These are phyloP conservation scores for Mycena galericulata DNA, from an alignment of 768 basidiomycete genomes.

Conservation along the genomic window DNA sequence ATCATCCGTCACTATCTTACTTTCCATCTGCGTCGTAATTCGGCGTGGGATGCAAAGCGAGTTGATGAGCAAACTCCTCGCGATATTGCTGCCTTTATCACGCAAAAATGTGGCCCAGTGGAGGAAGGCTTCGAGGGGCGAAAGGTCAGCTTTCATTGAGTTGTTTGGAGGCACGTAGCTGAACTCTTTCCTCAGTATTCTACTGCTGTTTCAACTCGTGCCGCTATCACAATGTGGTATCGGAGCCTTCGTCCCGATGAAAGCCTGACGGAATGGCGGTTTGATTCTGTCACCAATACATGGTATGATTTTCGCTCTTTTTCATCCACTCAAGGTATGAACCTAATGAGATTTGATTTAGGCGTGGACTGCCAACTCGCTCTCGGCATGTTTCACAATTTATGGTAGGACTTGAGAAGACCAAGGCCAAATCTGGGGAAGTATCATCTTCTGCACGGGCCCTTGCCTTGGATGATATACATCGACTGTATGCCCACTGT, in stretches of 20 bases:
- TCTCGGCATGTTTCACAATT: slow-evolving; percentile 34
- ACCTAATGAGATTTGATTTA: neutral
- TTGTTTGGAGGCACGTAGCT: too few relatives aligned
- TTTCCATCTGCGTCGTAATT: neutral
- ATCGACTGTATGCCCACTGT: slow-evolving; percentile 32
- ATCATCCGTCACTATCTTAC: neutral
- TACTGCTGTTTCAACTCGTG: neutral
- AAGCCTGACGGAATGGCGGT: neutral
- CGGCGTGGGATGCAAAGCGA: neutral
- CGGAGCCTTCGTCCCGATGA: neutral
- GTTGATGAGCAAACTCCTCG: neutral
- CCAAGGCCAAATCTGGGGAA: slow-evolving; percentile 35
- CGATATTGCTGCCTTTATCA: slow-evolving; percentile 5
- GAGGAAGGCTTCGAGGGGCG: neutral
- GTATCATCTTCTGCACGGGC: slow-evolving; percentile 39
- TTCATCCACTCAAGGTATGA: neutral
- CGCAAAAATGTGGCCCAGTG: slow-evolving; percentile 4
- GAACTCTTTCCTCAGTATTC: too few relatives aligned
- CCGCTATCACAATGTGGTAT: slow-evolving; percentile 1
- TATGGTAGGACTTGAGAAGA: slow-evolving; percentile 41
- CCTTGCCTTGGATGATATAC: slow-evolving; percentile 34
- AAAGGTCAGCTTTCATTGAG: neutral
- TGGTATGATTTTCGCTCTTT: neutral
- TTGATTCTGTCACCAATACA: neutral
- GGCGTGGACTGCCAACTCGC: slow-evolving; percentile 1